Conservation (phyloP, 805 yeast genomes). For the Candida krabiensis region DNA sequence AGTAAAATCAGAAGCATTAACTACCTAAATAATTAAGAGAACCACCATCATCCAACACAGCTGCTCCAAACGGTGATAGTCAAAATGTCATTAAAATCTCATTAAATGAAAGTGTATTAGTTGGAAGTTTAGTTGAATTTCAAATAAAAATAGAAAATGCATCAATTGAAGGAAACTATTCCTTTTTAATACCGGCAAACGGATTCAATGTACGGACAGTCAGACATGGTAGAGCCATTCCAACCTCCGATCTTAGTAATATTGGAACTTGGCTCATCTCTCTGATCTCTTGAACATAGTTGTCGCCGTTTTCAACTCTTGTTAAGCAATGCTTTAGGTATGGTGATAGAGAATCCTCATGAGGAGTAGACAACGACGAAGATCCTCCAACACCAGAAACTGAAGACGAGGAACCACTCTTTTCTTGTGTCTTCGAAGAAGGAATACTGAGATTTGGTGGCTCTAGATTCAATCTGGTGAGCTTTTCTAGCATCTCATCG, state of each 20-base stretch:
- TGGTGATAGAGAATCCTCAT: constrained; percentile 46
- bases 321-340: constrained; percentile 59
- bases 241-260: constrained; percentile 84
- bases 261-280: constrained; percentile 82
- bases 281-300: constrained; percentile 75
- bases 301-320: constrained; percentile 55
- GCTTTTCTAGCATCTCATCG: constrained; percentile 47
- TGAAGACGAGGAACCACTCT: constrained; percentile 5
- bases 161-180: constrained; percentile 2
- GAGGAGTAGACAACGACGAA: constrained; percentile 10
- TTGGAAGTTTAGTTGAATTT: constrained; percentile 4
- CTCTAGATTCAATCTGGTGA: constrained; percentile 48
- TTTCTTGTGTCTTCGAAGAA: constrained; percentile 4
- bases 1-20: too few species aligned
- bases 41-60: too few species aligned
- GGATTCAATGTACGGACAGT: constrained; percentile 93
- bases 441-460: constrained; percentile 45
- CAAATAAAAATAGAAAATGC: constrained; percentile 2
- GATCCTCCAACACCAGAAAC: constrained; percentile 7
- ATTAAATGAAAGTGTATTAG: constrained; percentile 19
- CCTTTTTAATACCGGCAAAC: constrained; percentile 38
- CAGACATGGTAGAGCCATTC: constrained; percentile 93
- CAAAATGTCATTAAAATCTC: constrained; percentile 11
- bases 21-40: too few species aligned
- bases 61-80: too few species aligned